A percentile compares a stretch with the other conserved stretches of the same genome.
phyloP scores from a whole-genome alignment of 1,284 basidiomycete species.

The Xerocomus nothofagi region DNA sequence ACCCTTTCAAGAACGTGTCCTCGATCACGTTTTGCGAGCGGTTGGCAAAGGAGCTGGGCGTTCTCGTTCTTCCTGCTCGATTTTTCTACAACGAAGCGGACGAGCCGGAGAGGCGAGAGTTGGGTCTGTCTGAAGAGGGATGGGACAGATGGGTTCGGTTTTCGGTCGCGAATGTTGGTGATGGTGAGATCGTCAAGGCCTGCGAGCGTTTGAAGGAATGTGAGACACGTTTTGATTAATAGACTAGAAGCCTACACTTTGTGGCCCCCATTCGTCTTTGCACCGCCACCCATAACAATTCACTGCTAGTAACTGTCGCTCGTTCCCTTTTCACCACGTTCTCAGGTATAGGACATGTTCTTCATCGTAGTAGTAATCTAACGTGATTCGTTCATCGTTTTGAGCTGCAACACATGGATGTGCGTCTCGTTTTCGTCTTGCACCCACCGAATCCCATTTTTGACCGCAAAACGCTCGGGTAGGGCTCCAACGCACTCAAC shows the following conservation, averaged over 20 bases:
- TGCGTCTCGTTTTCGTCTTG: slow-evolving; percentile 7
- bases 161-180: slow-evolving; percentile 79
- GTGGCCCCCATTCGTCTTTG: too few species aligned
- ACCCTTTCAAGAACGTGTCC: slow-evolving; percentile 57
- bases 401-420: too few species aligned
- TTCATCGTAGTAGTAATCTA: too few species aligned
- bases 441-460: not conserved
- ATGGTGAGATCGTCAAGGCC: slow-evolving; percentile 57
- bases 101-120: slow-evolving; percentile 22
- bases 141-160: slow-evolving; percentile 68
- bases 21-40: slow-evolving; percentile 58
- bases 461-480: slow-evolving; percentile 38
- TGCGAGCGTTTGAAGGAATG: slow-evolving; percentile 57
- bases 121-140: slow-evolving; percentile 30
- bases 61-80: slow-evolving; percentile 65
- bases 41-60: slow-evolving; percentile 63
- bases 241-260: too few species aligned
- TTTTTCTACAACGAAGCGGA: slow-evolving; percentile 56
- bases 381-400: too few species aligned
- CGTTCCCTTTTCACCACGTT: too few species aligned
- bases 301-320: too few species aligned
- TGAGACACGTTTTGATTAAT: slow-evolving; percentile 28
- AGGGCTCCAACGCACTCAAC: slow-evolving; percentile 73
- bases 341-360: too few species aligned
- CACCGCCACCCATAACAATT: too few species aligned